Base-by-base conservation (phyloP, 441 rosid species). In the Viola pubescens region DNA sequence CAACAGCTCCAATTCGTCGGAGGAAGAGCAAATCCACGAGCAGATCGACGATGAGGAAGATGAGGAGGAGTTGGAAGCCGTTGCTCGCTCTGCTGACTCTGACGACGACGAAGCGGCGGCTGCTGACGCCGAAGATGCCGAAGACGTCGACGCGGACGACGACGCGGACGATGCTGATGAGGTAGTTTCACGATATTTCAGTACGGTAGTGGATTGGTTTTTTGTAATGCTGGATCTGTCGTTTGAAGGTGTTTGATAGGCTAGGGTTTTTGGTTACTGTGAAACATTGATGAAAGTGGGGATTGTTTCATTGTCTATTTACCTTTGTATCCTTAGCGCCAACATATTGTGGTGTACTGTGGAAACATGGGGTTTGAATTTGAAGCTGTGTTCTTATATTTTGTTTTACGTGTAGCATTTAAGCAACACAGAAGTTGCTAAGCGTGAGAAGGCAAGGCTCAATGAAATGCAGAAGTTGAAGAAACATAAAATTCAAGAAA, bases 11-110 rank as follows among this genome's bases (percentile, higher is more conserved):
- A 64, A 64, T 69, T 78, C 87, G n/a, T 88, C 87, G 11, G 86
- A 80, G 64, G 85, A 80, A 66, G 90, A 82, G 74, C 84, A 68
- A 41, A 62, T 77, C 55, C 70, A 88, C 75, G 81, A 85, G 48
- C 96, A 82, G 75, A 73, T 78, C 74, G 76, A 80, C 70, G 95
- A 77, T 19, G 97, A 85, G 51, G 96, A 81, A 11, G 97, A 91
- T 13, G 96, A 88, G 62, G 97, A 90, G 81, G 99, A 90, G 80
- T 80, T 90, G 26, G 87, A 88, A 67, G 99, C 97, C 57, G 97
- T 94, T n/a, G 96, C 89, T 73, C 96, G 94, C 63, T 73, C 94
- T 19, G 95, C 83, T 2, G 86, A 63, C 38, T 80, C 87, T 41
- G 88, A 80, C 9, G 89, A 81, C 1, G 87, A 79, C 5, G 86